Base-by-base conservation (phyloP, 129 eudicot genomes). In the Helichrysum umbraculigerum region DNA sequence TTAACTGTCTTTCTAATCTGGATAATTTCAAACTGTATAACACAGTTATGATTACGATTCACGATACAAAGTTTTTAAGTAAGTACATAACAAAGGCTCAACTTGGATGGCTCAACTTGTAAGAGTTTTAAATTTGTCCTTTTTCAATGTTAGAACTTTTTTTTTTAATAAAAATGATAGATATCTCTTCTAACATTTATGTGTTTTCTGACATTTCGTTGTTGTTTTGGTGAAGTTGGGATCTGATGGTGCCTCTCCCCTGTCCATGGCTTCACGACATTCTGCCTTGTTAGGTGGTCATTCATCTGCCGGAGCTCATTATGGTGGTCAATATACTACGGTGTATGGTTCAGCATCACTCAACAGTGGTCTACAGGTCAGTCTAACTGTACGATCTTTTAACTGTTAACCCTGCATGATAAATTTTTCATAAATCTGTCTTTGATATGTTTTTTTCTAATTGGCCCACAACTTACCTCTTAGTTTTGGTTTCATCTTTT, bases 261-360 rank as follows among this genome's bases (percentile, higher is more conserved):
- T 75, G 78, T 76, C 84, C 47, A 80, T 81, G 68, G 82, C 76
- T 47, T 84, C 91, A 51, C 85, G 97, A 17, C 97, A 86, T 76
- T 73, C 94, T 5, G 80, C 90, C 29, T 63, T 90, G 78, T 60
- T 91, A 61, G 90, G 93, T 32, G 82, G 88, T 74, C 90, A 84
- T 81, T 82, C 87, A 60, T 75, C 94, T 58, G 69, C 81, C n/a
- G 85, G 82, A 28, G 63, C 84, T 61, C 93, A 82, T 73, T 91
- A 88, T 74, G 96, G 92, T 33, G 96, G 97, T 68, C 96, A 88
- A 64, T 91, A 94, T 76, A 61, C 78, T 78, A 86, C 92, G 0
- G 81, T 86, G 47, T 93, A 93, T 82, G 88, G 92, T 76, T 88
- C 97, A 11, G 68, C 92, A 8, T 86, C 87, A n/a, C 78, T 86